Conservation (phyloP, 345 rosid genomes). For the Eucalyptus marginata region DNA sequence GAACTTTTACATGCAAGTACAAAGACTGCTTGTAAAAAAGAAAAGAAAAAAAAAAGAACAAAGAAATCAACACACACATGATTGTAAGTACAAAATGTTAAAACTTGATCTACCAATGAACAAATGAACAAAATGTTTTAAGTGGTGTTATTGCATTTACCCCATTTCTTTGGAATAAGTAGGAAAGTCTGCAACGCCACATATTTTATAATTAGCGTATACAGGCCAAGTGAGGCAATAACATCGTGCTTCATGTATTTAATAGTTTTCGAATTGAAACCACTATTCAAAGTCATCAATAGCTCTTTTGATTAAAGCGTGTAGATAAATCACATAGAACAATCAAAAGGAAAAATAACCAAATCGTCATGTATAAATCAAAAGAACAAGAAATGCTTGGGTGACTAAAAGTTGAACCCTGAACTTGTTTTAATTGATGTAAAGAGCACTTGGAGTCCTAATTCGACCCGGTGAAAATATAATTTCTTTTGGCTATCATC, state of each 20-base stretch:
- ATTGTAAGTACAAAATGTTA: background rate
- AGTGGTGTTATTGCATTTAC: background rate
- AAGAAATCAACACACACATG: too few relatives aligned
- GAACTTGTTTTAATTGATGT: too few relatives aligned
- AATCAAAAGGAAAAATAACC: fast-evolving
- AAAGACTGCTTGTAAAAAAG: background rate
- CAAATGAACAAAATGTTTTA: background rate
- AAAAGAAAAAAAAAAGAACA: too few relatives aligned
- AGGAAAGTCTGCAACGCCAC: background rate
- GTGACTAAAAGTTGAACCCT: too few relatives aligned
- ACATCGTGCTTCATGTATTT: background rate
- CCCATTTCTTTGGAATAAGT: background rate
- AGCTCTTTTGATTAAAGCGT: too few relatives aligned
- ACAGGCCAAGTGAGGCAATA: background rate
- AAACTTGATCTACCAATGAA: background rate
- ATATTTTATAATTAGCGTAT: background rate
- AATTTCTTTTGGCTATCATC: too few relatives aligned
- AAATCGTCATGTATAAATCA: too few relatives aligned
- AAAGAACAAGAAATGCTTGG: too few relatives aligned
- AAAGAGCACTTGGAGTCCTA: too few relatives aligned
- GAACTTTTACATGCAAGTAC: background rate
- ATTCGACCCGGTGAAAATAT: fast-evolving
- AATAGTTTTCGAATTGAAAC: background rate
- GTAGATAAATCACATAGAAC: too few relatives aligned
- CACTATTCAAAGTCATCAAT: fast-evolving